phyloP scores from a whole-genome alignment of 768 basidiomycete species.

The Lactarius sp. region DNA sequence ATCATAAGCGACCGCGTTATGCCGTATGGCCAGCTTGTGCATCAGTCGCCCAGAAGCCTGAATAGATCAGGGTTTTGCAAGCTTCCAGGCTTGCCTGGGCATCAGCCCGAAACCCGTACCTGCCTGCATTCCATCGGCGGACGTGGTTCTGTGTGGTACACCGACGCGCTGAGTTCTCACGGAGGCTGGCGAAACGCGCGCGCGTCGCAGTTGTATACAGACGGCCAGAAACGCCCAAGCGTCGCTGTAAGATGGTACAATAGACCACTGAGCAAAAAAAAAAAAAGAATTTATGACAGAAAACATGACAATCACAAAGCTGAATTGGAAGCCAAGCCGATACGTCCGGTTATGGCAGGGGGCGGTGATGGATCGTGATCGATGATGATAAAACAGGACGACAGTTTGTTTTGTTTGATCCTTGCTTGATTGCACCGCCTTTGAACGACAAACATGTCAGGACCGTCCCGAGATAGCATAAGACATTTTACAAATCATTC shows the following conservation, averaged over 20 bases:
- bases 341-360: neutral
- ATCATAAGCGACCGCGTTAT: neutral
- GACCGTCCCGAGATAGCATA: neutral
- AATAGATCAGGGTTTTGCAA: neutral
- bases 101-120: neutral
- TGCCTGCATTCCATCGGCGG: neutral
- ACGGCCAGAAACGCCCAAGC: too few species aligned
- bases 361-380: neutral
- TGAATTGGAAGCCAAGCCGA: neutral
- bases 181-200: neutral
- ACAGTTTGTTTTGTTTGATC: neutral
- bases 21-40: neutral
- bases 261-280: too few species aligned
- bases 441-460: neutral
- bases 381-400: neutral
- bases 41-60: neutral
- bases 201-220: neutral
- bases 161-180: neutral
- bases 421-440: neutral
- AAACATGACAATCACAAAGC: neutral
- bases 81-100: neutral
- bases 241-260: too few species aligned
- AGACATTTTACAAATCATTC: too few species aligned
- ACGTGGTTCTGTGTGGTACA: neutral
- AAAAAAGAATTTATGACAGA: too few species aligned